Base-by-base conservation (phyloP, 139 green algal genomes). In the Tetradesmus obliquus region DNA sequence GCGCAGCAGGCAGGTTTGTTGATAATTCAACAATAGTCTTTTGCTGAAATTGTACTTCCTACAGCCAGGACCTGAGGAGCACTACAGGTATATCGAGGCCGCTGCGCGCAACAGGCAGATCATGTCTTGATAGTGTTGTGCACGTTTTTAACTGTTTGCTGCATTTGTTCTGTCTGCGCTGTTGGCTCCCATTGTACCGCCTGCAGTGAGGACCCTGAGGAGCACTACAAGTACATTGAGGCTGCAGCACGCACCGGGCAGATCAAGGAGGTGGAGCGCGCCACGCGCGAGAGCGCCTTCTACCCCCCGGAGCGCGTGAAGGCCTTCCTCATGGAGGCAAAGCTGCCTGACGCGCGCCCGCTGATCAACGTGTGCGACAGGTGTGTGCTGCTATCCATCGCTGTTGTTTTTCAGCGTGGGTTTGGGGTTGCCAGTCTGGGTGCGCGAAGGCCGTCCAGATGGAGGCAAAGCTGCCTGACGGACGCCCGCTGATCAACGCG, bases 321-420 rank as follows among this genome's bases (percentile, higher is more conserved):
- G 96, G 55, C 95, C 95, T 99, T 99, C 96, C 96, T 99, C n/a
- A 99, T 99, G 98, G 98, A 99, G 95, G 95, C 97, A 58, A 99
- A 99, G 95, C 96, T 99, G 89, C 97, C 98, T 15, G 98, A 99
- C 92, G 97, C 98, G 0, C 94, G 98, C 79, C 98, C 98, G 20
- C 96, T 99, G 45, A 99, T 99, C 96, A 99, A 99, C 94, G 98
- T 99, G 84, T 99, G 98, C 95, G 98, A 99, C 95, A 96, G 98
- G 87, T 93, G 88, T 58, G 91, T 7, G 54, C 51, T 22, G 8
- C 20, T 4, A 20, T 71, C 19, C 57, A 66, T 9, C 9, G 57
- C 57, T 45, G 32, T 45, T 45, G 32, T 66, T 66, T 45, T 45
- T 45, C 32, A 45, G 32, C 32, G 32, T 45, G 57, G 57, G 32